Evolutionary conservation across 176 grass and related monocot genomes (phyloP).

Genomic region (Triticum turgidum): DNA sequence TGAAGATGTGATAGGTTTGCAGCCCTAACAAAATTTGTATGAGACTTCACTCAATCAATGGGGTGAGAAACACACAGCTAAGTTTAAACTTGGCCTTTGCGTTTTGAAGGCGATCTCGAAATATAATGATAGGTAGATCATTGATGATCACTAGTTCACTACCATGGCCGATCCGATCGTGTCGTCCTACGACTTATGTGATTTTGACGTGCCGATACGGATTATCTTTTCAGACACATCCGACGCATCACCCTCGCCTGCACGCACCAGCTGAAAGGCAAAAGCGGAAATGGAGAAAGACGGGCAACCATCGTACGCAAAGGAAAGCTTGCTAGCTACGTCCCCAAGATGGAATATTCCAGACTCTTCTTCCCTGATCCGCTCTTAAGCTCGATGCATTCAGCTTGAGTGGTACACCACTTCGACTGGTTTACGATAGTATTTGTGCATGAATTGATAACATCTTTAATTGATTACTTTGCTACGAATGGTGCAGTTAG

Average conservation of each 20-base stretch:
- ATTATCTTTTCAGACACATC: not conserved
- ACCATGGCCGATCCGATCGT: no score
- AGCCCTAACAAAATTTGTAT: no score
- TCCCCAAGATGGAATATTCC: slow-evolving; percentile 20
- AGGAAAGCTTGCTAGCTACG: not conserved
- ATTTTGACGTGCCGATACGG: not conserved
- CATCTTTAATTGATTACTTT: not conserved
- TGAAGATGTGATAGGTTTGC: no score
- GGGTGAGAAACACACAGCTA: no score
- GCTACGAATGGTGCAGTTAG: not conserved
- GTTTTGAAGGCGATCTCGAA: no score
- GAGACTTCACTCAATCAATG: no score
- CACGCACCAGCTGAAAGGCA: slow-evolving; percentile 4
- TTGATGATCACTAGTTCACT: no score
- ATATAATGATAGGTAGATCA: no score
- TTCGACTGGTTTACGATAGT: not conserved
- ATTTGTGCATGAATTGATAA: not conserved
- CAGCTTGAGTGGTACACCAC: not conserved
- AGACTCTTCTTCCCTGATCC: slow-evolving; percentile 17
- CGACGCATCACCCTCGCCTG: not conserved
- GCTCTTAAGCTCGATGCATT: not conserved
- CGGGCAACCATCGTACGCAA: slow-evolving; percentile 13
- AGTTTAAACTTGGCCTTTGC: no score
- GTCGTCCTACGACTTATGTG: not conserved
- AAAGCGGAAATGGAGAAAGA: not conserved